Conservation (phyloP, 176 grass and related monocot species). For the Aegilops umbellulata region DNA sequence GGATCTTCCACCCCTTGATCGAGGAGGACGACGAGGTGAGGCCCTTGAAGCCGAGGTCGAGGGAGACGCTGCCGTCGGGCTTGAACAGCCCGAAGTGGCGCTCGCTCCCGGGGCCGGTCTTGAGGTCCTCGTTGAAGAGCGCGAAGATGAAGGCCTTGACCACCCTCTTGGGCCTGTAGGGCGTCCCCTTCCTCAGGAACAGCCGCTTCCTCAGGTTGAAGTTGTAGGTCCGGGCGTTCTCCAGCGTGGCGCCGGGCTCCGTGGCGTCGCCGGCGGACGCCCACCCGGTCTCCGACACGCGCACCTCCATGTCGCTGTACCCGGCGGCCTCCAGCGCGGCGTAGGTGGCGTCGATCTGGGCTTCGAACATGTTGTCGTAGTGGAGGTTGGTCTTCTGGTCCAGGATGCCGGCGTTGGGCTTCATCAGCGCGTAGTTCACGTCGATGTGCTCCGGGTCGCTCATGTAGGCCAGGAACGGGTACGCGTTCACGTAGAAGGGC, state of each 20-base stretch:
- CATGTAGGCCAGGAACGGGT: constrained; percentile 94
- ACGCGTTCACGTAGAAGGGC: constrained; percentile 88
- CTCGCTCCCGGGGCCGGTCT: constrained; percentile 62
- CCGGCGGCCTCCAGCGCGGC: constrained; percentile 68
- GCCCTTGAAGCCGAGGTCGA: constrained; percentile 74
- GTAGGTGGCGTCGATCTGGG: constrained; percentile 91
- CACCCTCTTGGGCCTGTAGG: constrained; percentile 52
- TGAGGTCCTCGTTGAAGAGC: constrained; percentile 87
- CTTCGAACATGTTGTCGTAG: constrained; percentile 97
- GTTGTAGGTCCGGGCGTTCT: constrained; percentile 69
- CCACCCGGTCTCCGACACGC: constrained; percentile 88
- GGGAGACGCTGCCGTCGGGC: constrained; percentile 75
- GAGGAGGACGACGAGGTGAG: constrained; percentile 37
- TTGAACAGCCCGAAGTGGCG: constrained; percentile 80
- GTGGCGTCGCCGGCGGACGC: constrained; percentile 58
- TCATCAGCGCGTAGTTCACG: constrained; percentile 83
- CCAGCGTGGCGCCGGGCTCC: constrained; percentile 56
- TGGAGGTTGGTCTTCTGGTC: constrained; percentile 75
- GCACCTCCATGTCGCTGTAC: constrained; percentile 67
- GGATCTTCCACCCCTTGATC: constrained; percentile 22
- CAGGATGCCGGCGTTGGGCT: constrained; percentile 62
- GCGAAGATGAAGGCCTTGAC: constrained; percentile 85
- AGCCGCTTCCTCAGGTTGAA: constrained; percentile 66
- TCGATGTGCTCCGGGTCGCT: constrained; percentile 76
- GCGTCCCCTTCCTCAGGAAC: constrained; percentile 72